A percentile compares a stretch with the other conserved stretches of the same genome.
Conservation (phyloP, 345 rosid species). For the Populus deltoides region DNA sequence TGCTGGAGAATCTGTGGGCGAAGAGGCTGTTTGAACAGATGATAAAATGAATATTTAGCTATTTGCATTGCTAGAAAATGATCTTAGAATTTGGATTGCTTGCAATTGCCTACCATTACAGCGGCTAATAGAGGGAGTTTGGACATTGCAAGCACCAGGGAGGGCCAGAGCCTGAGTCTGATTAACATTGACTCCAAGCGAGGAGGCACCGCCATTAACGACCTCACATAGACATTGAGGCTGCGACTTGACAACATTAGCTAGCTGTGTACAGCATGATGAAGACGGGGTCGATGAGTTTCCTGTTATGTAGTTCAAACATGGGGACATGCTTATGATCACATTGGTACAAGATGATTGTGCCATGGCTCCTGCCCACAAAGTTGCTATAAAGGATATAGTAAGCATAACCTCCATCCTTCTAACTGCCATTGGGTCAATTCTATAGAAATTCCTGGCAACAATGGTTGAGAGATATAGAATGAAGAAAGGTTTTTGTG, state of each 20-base stretch:
- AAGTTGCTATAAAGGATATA: neutral
- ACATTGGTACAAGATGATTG: conserved; percentile 23
- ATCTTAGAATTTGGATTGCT: neutral
- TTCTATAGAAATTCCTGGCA: neutral
- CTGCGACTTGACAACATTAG: conserved; percentile 17
- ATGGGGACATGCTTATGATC: conserved; percentile 22
- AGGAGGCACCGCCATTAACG: conserved; percentile 24
- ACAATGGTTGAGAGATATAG: neutral
- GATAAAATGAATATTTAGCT: neutral
- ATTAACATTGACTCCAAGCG: conserved; percentile 27
- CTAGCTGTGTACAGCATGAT: conserved; percentile 30
- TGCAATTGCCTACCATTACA: conserved; percentile 19
- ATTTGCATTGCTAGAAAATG: neutral
- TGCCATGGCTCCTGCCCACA: conserved; percentile 10
- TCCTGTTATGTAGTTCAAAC: conserved; percentile 26
- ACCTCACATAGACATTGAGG: conserved; percentile 34
- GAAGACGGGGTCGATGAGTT: conserved; percentile 30
- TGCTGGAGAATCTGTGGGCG: conserved; percentile 26
- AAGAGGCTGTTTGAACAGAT: conserved; percentile 11
- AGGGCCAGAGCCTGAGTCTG: conserved; percentile 37
- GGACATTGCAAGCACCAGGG: conserved; percentile 31
- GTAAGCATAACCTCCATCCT: neutral
- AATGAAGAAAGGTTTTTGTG: neutral
- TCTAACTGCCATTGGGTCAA: conserved; percentile 6
- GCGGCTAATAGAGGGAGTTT: conserved; percentile 20